Percentiles rank a stretch among this genome's conserved stretches.
Conservation (phyloP, 169 alveolate species). For the Amoebophrya sp. region DNA sequence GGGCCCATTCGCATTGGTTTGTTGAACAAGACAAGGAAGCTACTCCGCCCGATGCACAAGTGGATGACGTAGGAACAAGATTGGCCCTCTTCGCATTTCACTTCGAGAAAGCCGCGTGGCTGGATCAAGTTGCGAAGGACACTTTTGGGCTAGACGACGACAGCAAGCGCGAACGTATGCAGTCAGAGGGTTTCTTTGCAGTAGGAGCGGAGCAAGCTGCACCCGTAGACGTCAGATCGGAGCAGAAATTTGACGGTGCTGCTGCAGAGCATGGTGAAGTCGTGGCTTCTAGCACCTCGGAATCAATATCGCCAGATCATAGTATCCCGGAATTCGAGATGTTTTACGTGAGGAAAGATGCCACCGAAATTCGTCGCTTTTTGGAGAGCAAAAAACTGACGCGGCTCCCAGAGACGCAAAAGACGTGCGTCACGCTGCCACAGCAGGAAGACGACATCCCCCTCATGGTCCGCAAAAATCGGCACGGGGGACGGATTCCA, state of each 20-base stretch:
- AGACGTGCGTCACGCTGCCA: background rate
- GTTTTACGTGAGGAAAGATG: background rate
- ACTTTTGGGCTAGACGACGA: background rate
- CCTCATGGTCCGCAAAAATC: background rate
- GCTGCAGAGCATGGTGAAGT: no score
- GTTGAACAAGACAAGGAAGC: no score
- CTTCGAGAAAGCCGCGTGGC: background rate
- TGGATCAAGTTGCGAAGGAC: background rate
- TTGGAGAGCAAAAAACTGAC: background rate
- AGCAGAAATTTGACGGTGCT: no score
- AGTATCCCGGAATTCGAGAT: no score
- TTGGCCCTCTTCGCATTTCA: background rate
- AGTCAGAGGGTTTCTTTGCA: background rate
- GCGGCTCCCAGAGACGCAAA: background rate
- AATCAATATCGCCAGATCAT: no score
- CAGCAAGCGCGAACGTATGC: background rate
- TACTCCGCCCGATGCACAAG: no score
- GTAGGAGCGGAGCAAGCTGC: no score
- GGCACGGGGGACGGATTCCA: background rate
- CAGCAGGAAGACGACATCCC: background rate
- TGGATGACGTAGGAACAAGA: no score
- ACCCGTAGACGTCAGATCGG: no score
- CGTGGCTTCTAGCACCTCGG: no score
- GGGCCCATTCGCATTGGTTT: background rate
- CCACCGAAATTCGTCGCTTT: background rate